These are phyloP conservation scores for Mycena polygramma DNA, from an alignment of 768 basidiomycete species.

Conservation along the genomic window DNA sequence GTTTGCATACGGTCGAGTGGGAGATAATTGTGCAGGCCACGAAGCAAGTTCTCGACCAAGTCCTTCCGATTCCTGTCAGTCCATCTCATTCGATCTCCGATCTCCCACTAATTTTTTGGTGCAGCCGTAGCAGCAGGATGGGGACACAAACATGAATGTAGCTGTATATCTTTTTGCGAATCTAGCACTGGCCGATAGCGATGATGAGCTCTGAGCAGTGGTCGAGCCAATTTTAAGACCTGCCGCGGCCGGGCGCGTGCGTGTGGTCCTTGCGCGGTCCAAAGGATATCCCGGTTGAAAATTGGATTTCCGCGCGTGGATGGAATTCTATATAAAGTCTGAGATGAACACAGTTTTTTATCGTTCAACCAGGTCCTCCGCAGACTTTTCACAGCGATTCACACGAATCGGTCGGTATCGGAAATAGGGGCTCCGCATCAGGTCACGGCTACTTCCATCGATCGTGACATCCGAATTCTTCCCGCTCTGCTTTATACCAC, in stretches of 20 bases:
- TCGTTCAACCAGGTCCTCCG: neutral
- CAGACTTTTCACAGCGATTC: neutral
- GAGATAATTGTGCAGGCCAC: conserved; percentile 92
- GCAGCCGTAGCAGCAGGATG: conserved; percentile 7
- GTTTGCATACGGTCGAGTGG: conserved; percentile 90
- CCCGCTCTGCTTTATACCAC: conserved; percentile 26
- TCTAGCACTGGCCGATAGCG: too few relatives aligned
- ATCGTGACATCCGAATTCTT: conserved; percentile 21
- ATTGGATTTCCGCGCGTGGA: too few relatives aligned
- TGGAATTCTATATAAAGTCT: too few relatives aligned
- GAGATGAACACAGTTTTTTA: too few relatives aligned
- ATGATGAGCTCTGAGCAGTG: too few relatives aligned
- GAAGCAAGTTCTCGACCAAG: conserved; percentile 72
- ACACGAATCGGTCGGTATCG: neutral
- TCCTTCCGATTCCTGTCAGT: conserved; percentile 37
- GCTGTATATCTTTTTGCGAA: neutral
- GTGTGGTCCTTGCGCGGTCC: too few relatives aligned
- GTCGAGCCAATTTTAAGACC: too few relatives aligned
- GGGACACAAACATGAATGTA: conserved; percentile 3
- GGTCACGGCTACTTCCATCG: conserved; percentile 18
- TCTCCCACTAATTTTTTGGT: neutral
- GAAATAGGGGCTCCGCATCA: conserved; percentile 15
- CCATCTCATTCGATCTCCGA: neutral
- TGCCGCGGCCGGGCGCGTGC: too few relatives aligned
- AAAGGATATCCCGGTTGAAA: too few relatives aligned